Base-by-base conservation (phyloP, 2,329 filamentous ascomycete genomes). In the Ophiostoma australiae region DNA sequence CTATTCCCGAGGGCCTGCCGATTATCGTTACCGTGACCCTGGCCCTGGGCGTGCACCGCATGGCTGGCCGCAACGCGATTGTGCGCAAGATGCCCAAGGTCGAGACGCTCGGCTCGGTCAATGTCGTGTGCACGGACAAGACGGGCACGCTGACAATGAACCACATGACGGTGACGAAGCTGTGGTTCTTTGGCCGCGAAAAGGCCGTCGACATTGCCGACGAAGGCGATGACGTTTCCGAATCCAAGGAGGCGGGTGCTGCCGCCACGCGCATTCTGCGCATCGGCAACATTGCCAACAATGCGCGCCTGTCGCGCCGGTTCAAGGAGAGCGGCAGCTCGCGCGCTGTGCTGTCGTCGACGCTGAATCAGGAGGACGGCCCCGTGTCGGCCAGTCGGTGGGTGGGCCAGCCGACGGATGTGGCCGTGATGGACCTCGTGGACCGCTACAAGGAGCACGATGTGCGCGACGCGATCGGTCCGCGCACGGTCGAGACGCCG, bases 71-170 rank as follows among this genome's bases (percentile, higher is more conserved):
- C 76, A 92, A 97, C 78, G 95, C 95, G 10, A 99, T 99, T 78
- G 94, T 99, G 72, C 91, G 95, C 75, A 90, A 92, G 77, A 90
- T 99, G 81, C 96, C 96, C 31, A 98, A 95, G 80, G 96, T 99
- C 10, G 95, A 99, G 79, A 99, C 95, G 0, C 82, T 99, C 5
- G 96, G 96, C 10, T 97, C 94, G n/a, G 95, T 99, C 72, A 99
- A 98, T 77, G 94, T 99, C n/a, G 93, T 99, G 7, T 99, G 96
- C 82, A 97, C 93, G 75, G 95, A 99, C 83, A 99, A 99, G 82
- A 99, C 95, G 3, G 90, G 94, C 41, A 99, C 95, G 1, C 82
- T 99, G 73, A 99, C 95, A 0, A 93, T 94, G 78, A 99, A 98
- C 78, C 95, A 99, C 78, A 98, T 99, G 95, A 97, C 95, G 0